These are phyloP conservation scores for Prunus dulcis DNA, from an alignment of 306 rosid species.

Conservation along the genomic window DNA sequence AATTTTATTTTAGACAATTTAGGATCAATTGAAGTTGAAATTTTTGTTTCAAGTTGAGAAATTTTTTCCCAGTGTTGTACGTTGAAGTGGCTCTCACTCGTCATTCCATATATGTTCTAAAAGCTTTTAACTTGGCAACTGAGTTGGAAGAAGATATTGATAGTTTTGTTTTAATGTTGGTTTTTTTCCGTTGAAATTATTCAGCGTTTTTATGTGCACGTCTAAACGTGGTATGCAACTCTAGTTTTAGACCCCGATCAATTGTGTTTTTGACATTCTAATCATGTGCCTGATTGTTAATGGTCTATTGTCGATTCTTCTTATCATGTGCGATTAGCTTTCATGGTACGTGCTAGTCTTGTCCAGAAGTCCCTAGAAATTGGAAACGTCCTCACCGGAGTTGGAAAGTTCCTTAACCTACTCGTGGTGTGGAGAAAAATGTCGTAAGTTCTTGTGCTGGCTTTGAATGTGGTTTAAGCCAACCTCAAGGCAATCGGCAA, in stretches of 20 bases:
- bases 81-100: background rate
- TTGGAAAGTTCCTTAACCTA: background rate
- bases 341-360: background rate
- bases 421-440: background rate
- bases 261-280: no score
- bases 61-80: background rate
- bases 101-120: background rate
- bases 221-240: no score
- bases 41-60: background rate
- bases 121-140: background rate
- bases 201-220: no score
- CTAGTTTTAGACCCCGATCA: no score
- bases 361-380: background rate
- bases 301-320: background rate
- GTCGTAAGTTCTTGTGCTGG: background rate
- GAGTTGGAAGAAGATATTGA: no score
- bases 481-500: background rate
- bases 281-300: background rate
- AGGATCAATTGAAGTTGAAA: background rate
- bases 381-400: background rate
- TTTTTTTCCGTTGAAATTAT: no score
- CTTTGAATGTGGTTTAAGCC: background rate
- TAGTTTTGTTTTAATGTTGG: background rate
- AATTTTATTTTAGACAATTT: background rate
- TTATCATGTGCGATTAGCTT: background rate